Conservation (phyloP, 176 grass and related monocot genomes). For the Microstegium vimineum region DNA sequence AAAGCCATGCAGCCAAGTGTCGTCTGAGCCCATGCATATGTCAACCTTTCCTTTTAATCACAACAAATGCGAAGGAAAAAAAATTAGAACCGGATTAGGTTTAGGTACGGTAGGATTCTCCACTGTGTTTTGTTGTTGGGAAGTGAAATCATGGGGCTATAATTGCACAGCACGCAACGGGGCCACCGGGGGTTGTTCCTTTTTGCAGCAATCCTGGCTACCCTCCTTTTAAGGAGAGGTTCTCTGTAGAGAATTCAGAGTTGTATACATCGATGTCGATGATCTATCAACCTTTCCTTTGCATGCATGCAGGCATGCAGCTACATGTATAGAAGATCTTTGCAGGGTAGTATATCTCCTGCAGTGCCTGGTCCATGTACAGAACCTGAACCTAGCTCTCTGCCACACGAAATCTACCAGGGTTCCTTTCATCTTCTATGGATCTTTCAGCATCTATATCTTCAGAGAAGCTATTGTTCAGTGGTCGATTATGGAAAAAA, state of each 20-base stretch:
- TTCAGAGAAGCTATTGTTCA: not conserved
- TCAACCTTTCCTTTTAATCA: conserved; percentile 22
- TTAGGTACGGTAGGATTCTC: conserved; percentile 25
- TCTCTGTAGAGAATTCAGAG: conserved; percentile 8
- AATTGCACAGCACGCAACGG: conserved; percentile 19
- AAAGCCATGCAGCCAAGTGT: conserved; percentile 3
- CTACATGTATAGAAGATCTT: not conserved
- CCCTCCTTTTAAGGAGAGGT: conserved; percentile 44
- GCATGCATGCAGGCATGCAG: conserved; percentile 6
- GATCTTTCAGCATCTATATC: not conserved
- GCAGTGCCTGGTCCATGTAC: conserved; percentile 1
- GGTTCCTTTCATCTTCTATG: not conserved
- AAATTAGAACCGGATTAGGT: not conserved
- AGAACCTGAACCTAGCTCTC: not conserved
- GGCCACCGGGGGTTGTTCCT: not conserved
- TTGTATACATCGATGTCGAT: not conserved
- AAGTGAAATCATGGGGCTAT: conserved; percentile 56
- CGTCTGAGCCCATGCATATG: conserved; percentile 21
- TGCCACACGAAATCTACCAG: not conserved
- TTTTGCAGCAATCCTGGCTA: conserved; percentile 41
- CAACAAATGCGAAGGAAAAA: not conserved
- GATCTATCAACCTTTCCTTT: conserved; percentile 6
- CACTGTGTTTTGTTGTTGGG: conserved; percentile 35
- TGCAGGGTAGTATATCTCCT: not conserved
- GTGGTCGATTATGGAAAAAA: not conserved